Evolutionary conservation across 2,329 filamentous ascomycete species (phyloP), one percentile per base, ranked within the genome.

Genomic region (Sphaceloma murrayae): DNA sequence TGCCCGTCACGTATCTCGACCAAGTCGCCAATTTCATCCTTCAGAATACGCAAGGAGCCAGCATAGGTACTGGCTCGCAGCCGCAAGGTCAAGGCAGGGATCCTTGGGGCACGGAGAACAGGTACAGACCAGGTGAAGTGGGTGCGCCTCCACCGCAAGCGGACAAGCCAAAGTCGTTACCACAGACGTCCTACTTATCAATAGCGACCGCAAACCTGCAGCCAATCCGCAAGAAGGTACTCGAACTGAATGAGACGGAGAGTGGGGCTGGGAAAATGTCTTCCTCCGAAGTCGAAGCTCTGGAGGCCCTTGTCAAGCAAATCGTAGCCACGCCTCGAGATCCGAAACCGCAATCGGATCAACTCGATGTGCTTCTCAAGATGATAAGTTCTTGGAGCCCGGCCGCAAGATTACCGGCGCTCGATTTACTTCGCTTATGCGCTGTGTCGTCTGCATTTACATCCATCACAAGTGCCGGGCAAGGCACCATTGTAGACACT

Each of bases 1-100:
- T 96, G 1, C 85, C 89, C 1, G 74, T 93, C 45, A 78, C 75
- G 3, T 96, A 94, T 58, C 73, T 95, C 10, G 89, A 96, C 53
- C 85, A 87, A 58, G 87, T 95, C 11, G 85, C 88, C 5, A 84
- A 91, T 52, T 96, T 95, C 62, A 94, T 98, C 53, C 76, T 83
- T 7, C 74, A 82, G 46, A 96, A 96, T 57, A 94, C 88, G 1
- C 78, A 89, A 64, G 88, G 87, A 3, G 82, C 86, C 5, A 85
- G 80, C 1, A 66, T 94, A n/a, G 86, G 86, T 1, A 54, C 58
- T 52, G 51, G 31, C 31, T 47, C 33, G 47, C 59, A 69, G 40
- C 56, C 59, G 11, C 66, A 72, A 36, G 67, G 67, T 3, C 62
- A 67, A 11, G 73, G 72, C 1, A 67, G 76, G 24, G 85, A 94